Evolutionary conservation across 495 filamentous ascomycete genomes (phyloP).

Genomic region (Penicillium fimorum): DNA sequence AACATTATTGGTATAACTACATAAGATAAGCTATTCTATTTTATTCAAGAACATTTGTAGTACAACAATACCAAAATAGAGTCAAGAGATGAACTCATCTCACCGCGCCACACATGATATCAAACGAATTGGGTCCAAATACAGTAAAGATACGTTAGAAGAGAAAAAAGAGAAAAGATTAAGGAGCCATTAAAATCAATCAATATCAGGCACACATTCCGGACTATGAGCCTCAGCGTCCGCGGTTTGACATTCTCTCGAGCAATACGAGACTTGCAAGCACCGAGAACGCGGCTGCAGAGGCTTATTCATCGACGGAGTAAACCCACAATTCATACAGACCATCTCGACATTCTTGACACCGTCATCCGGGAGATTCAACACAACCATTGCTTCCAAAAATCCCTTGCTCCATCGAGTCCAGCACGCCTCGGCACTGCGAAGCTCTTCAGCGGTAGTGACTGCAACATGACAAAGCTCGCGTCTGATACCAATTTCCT

Average conservation of each 20-base stretch:
- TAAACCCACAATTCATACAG: constrained; percentile 14
- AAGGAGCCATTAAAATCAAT: not conserved
- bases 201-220: not conserved
- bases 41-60: no score
- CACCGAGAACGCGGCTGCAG: constrained; percentile 12
- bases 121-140: not conserved
- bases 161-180: not conserved
- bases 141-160: not conserved
- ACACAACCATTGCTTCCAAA: not conserved
- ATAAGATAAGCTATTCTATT: no score
- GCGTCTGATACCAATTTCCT: not conserved
- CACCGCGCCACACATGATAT: not conserved
- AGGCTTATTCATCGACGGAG: constrained; percentile 4
- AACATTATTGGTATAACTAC: no score
- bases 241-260: constrained; percentile 9
- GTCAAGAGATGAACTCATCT: not conserved
- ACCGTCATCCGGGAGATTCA: constrained; percentile 3
- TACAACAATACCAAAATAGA: not conserved
- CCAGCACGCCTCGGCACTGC: not conserved
- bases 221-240: constrained; percentile 2
- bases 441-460: not conserved
- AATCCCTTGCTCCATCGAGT: not conserved
- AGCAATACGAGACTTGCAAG: constrained; percentile 10
- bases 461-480: constrained; percentile 7
- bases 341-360: constrained; percentile 3